Evolutionary conservation across 805 yeast genomes (phyloP).

Genomic region (Metschnikowia sp.): DNA sequence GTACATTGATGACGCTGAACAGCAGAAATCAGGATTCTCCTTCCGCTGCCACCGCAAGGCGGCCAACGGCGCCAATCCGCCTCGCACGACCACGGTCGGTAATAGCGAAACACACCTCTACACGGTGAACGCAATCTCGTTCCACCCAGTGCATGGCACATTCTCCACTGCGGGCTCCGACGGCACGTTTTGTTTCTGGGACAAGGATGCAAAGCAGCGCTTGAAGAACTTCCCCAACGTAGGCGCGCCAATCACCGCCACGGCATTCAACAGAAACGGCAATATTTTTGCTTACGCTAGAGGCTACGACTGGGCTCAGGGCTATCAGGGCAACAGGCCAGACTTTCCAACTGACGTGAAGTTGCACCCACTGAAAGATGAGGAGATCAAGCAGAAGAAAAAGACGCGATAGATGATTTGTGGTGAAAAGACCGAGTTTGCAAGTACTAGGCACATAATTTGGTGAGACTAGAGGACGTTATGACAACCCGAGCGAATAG

Average conservation of each 20-base stretch:
- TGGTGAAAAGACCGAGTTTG: too few relatives aligned
- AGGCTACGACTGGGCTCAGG: conserved; percentile 95
- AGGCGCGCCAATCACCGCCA: conserved; percentile 65
- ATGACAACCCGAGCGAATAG: too few relatives aligned
- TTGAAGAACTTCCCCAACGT: conserved; percentile 74
- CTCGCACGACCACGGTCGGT: conserved; percentile 24
- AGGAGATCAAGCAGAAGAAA: conserved; percentile 69
- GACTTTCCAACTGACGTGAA: conserved; percentile 74
- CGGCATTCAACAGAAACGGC: conserved; percentile 82
- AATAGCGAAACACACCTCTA: conserved; percentile 60
- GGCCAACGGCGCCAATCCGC: conserved; percentile 32
- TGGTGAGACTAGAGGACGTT: background rate
- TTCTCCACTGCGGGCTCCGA: conserved; percentile 93
- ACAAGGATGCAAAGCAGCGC: conserved; percentile 85
- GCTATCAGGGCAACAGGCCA: conserved; percentile 71
- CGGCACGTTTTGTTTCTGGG: conserved; percentile 95
- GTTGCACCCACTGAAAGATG: conserved; percentile 81
- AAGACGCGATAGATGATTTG: conserved; percentile 8
- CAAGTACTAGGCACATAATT: background rate
- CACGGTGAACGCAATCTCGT: conserved; percentile 73
- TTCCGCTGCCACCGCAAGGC: conserved; percentile 91
- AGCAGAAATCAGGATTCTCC: conserved; percentile 70
- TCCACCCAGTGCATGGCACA: conserved; percentile 90
- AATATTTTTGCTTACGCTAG: conserved; percentile 84
- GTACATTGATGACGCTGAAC: conserved; percentile 81